Conservation (phyloP, 192 early-diverging fungal species). For the Gryganskiella cystojenkinii region DNA sequence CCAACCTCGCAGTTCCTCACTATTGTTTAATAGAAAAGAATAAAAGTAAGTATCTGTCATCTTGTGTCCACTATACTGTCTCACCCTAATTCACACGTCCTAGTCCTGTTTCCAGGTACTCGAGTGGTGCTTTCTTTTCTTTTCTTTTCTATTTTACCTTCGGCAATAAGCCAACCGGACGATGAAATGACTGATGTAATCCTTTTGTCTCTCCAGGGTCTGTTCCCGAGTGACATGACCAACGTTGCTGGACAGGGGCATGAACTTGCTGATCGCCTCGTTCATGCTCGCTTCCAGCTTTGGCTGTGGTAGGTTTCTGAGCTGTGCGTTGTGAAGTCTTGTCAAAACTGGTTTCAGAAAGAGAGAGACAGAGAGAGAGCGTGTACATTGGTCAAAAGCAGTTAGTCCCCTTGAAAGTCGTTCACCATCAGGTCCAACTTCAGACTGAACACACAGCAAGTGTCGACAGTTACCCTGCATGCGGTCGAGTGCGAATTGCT, state of each 20-base stretch:
- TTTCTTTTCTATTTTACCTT: too few species aligned
- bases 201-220: slow-evolving; percentile 75
- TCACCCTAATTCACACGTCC: too few species aligned
- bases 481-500: slow-evolving; percentile 77
- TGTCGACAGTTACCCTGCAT: slow-evolving; percentile 62
- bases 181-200: slow-evolving; percentile 87
- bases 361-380: background rate
- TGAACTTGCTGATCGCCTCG: slow-evolving; percentile 63
- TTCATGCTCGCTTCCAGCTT: slow-evolving; percentile 66
- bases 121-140: too few species aligned
- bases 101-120: too few species aligned
- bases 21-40: slow-evolving; percentile 15
- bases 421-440: background rate
- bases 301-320: slow-evolving; percentile 72
- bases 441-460: background rate
- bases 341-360: slow-evolving; percentile 70
- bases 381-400: background rate
- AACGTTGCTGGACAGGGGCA: slow-evolving; percentile 71
- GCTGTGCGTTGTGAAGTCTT: slow-evolving; percentile 81
- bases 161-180: slow-evolving; percentile 78
- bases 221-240: slow-evolving; percentile 46
- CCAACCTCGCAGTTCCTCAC: slow-evolving; percentile 79
- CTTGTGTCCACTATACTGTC: too few species aligned
- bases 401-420: background rate
- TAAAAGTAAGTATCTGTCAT: slow-evolving; percentile 6